Evolutionary conservation across 192 early-diverging fungal genomes (phyloP).

Genomic region (Glomus cerebriforme): DNA sequence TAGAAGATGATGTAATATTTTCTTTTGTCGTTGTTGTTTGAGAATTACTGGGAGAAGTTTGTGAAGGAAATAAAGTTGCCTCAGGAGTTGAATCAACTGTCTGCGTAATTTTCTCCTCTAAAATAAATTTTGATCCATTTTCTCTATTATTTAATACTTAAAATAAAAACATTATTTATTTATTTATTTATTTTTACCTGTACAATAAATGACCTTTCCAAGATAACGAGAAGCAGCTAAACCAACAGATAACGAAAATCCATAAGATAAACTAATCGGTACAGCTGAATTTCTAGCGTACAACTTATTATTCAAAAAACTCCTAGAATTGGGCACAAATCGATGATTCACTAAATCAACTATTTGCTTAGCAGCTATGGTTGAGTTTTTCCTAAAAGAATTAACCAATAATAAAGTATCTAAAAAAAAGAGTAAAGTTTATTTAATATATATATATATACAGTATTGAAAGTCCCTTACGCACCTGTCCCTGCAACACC

Average conservation of each 20-base stretch:
- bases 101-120: too few relatives aligned
- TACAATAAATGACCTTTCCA: neutral
- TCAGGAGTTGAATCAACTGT: neutral
- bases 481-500: neutral
- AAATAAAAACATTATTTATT: too few relatives aligned
- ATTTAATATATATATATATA: too few relatives aligned
- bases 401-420: neutral
- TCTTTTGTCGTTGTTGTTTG: neutral
- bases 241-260: neutral
- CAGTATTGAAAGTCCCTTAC: neutral
- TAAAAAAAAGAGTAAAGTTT: neutral
- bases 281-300: neutral
- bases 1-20: neutral
- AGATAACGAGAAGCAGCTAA: neutral
- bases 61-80: neutral
- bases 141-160: too few relatives aligned
- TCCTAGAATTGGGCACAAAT: too few relatives aligned
- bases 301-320: neutral
- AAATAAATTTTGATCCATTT: too few relatives aligned
- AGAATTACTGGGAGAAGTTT: neutral
- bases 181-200: neutral
- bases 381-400: neutral
- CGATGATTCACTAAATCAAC: neutral
- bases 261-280: neutral
- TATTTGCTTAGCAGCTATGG: neutral